Conservation (phyloP, 2,329 filamentous ascomycete genomes). For the Cladophialophora chaetospira region DNA sequence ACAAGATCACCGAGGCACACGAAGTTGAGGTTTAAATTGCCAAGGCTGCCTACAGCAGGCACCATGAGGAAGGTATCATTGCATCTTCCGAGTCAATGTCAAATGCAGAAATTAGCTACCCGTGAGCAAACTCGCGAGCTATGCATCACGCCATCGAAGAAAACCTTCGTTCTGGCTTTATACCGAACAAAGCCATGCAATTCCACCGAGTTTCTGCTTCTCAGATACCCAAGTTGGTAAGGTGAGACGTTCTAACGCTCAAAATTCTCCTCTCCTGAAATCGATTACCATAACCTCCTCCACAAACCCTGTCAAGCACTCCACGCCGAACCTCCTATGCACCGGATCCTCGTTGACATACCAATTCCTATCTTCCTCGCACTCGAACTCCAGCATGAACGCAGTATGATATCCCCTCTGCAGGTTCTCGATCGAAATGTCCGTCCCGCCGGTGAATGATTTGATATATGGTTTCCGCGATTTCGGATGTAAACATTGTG, state of each 20-base stretch:
- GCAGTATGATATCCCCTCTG: conserved; percentile 63
- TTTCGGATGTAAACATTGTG: neutral
- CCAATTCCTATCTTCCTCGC: conserved; percentile 64
- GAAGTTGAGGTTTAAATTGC: conserved; percentile 7
- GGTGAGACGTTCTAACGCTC: too few species aligned
- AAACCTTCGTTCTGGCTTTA: too few species aligned
- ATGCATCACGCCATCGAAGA: too few species aligned
- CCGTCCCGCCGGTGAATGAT: conserved; percentile 17
- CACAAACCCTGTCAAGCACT: conserved; percentile 14
- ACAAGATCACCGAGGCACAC: conserved; percentile 9
- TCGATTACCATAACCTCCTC: conserved; percentile 22
- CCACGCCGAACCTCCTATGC: conserved; percentile 12
- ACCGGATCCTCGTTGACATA: conserved; percentile 65
- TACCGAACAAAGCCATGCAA: too few species aligned
- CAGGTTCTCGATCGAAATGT: conserved; percentile 15
- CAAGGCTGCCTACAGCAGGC: too few species aligned
- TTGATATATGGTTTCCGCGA: conserved; percentile 14
- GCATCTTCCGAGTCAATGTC: too few species aligned
- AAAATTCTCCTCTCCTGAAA: conserved; percentile 15
- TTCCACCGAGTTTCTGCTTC: too few species aligned
- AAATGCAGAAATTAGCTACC: too few species aligned
- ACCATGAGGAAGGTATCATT: too few species aligned
- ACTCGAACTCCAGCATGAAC: conserved; percentile 69
- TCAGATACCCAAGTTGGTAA: too few species aligned
- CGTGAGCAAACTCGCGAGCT: too few species aligned